phyloP scores from a whole-genome alignment of 257 asterid genomes.

The Knoxia roxburghii region DNA sequence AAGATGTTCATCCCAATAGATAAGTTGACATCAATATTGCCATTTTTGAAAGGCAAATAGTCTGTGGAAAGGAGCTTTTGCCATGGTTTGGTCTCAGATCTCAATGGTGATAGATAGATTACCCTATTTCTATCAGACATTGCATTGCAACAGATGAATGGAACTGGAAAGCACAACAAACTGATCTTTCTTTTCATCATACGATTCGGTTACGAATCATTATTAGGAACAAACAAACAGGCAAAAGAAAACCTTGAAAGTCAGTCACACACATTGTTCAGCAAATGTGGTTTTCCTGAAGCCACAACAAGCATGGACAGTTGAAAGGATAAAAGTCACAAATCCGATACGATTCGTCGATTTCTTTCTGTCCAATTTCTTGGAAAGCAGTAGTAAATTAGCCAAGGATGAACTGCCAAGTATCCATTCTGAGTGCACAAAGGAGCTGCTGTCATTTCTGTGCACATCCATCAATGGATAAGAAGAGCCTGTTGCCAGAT shows the following conservation, averaged over 20 bases:
- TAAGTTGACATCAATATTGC: no score
- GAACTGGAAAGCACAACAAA: background rate
- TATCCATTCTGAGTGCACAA: conserved; percentile 23
- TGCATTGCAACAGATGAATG: background rate
- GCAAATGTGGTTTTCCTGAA: background rate
- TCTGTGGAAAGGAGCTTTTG: no score
- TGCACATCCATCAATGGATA: conserved; percentile 34
- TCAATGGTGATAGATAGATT: no score
- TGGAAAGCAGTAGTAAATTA: conserved; percentile 32
- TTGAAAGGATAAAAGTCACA: background rate
- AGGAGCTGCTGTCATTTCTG: conserved; percentile 23
- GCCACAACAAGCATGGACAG: conserved; percentile 2
- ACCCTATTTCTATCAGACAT: background rate
- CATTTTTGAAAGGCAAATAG: no score
- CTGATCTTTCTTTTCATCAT: background rate
- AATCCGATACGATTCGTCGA: conserved; percentile 3
- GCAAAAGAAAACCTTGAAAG: background rate
- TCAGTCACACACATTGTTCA: background rate
- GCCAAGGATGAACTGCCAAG: conserved; percentile 95
- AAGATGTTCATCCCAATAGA: no score
- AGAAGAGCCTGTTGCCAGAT: conserved; percentile 29
- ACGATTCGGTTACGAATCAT: background rate
- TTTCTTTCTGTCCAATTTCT: conserved; percentile 19
- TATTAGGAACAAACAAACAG: background rate
- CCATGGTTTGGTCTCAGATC: no score